Base-by-base conservation (phyloP, 768 basidiomycete species). In the Lactarius trivialis region DNA sequence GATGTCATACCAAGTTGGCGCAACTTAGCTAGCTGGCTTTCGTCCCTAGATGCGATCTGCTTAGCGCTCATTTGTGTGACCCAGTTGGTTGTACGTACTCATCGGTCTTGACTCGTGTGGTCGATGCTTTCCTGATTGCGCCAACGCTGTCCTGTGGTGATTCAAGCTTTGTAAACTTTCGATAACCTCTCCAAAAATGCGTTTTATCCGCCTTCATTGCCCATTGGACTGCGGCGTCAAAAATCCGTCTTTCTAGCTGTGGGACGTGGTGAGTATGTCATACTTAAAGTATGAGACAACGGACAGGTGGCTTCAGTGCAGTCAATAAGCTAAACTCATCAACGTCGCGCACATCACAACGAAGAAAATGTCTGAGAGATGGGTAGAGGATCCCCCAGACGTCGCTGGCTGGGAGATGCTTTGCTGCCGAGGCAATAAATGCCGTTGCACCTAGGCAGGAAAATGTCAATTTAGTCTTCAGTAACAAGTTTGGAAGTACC, bases 311-410 rank as follows among this genome's bases (percentile, higher is more conserved):
- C 64, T 93, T 87, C 73, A 96, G 78, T 2, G 86, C 84, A 32
- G 81, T 77, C 32, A 98, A 73, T n/a, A 99, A 69, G 50, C 82
- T 85, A 55, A 80, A 79, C 61, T 91, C 91, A 54, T 89, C 83
- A 52, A 98, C 82, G 7, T 79, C 79, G 2, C 79, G 80, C 24
- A 98, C 77, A 67, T 98, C 97, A 2, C 86, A 91, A 60, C 87
- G 88, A 41, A 98, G 77, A 61, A 94, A 85, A 68, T 93, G 88
- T 51, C 91, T 82, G 45, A 98, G 74, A 0, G 89, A 91, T 0
- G 97, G 96, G 68, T 98, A 98, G 9, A 99, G 73, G 45, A 98
- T 96, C 69, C 94, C 98, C 96, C 97, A 98, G 24, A 93, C 86
- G 70, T 99, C 97, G 57, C 92, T 93, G 2, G 79, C 73, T 0